Evolutionary conservation across 345 rosid genomes (phyloP), one percentile per base, ranked within the genome.

Genomic region (Gossypium rotundifolium): DNA sequence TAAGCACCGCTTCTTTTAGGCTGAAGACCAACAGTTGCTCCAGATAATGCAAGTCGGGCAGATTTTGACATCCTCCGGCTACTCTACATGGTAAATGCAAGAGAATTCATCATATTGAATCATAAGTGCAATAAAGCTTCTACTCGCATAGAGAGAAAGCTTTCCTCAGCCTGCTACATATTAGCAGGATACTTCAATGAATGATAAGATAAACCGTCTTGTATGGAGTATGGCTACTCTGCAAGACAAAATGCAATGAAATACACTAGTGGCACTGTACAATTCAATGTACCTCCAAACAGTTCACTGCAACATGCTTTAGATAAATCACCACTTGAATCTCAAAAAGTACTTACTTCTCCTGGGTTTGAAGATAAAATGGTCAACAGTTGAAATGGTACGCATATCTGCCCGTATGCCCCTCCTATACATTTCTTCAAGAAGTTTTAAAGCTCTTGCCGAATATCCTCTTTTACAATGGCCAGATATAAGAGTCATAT

Each of bases 1-100:
- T 11, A 57, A 20, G 27, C 29, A 18, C 14, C 87, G 81, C 97
- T 91, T 78, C 84, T 90, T 87, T 95, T 95, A 76, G 82, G 84
- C 79, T 29, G 46, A 70, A 51, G 11, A 70, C 23, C 7, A 27
- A 49, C 1, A 33, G 40, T 33, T 17, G 16, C 45, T 25, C 10
- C 1, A 23, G 16, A 69, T 17, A 51, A 9, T 9, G 20, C 13
- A 68, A 52, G 60, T 29, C 29, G 18, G 38, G n/a, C 18, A 25
- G 8, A 33, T 33, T 17, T 23, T 27, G 9, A 9, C 23, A 17
- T 69, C 52, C 72, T 17, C 44, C 59, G 17, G 25, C 46, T n/a
- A 27, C 45, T 4, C 46, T 29, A 27, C 72, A 68, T 8, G 9
- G 12, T 25, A 14, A 68, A 8, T 49, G 20, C 42, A 49, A 48